Evolutionary conservation across 2,329 filamentous ascomycete genomes (phyloP).

Genomic region (Clonostachys chloroleuca): DNA sequence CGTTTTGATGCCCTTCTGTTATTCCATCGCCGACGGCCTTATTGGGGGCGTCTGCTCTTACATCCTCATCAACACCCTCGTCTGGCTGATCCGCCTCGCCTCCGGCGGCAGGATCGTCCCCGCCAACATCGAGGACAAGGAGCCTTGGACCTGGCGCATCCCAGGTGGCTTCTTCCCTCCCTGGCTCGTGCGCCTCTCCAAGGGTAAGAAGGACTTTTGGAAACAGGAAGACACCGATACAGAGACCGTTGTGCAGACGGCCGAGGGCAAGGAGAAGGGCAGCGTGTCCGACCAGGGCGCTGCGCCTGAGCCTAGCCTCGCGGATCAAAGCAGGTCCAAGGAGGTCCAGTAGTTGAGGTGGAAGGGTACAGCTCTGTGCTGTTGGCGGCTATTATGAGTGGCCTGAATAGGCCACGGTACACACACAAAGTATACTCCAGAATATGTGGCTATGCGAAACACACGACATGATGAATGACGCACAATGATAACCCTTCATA

Average conservation of each 20-base stretch:
- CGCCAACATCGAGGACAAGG: conserved; percentile 70
- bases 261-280: conserved; percentile 9
- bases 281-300: not conserved
- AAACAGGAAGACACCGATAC: conserved; percentile 18
- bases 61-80: conserved; percentile 66
- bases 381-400: too few relatives aligned
- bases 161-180: conserved; percentile 71
- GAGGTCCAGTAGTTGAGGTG: too few relatives aligned
- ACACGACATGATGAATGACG: too few relatives aligned
- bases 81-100: conserved; percentile 63
- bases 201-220: conserved; percentile 75
- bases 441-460: too few relatives aligned
- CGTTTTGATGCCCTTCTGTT: conserved; percentile 84
- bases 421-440: too few relatives aligned
- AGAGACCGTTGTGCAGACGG: conserved; percentile 25
- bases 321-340: too few relatives aligned
- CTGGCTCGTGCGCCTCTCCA: conserved; percentile 61
- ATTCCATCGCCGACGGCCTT: conserved; percentile 81
- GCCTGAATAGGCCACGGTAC: too few relatives aligned
- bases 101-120: conserved; percentile 70
- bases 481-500: too few relatives aligned
- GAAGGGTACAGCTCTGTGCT: too few relatives aligned
- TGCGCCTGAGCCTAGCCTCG: not conserved
- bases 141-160: conserved; percentile 75
- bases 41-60: conserved; percentile 79